Percentiles rank a stretch among this genome's conserved stretches.
Evolutionary conservation across 2,329 filamentous ascomycete genomes (phyloP).

Genomic region (Claviceps pusilla): DNA sequence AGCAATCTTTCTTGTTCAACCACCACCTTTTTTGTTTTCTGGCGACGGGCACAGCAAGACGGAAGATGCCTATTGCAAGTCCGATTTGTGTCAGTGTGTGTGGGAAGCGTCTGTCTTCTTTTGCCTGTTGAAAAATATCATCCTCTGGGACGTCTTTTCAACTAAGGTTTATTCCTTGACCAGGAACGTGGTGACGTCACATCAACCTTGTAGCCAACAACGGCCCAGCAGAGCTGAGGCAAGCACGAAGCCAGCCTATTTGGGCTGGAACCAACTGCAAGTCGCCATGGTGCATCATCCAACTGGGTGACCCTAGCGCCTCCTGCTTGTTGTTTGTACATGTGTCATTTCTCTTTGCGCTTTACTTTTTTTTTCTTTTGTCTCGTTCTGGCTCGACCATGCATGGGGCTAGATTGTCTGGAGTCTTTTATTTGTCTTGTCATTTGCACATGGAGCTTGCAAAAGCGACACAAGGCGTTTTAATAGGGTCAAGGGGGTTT

Average conservation of each 20-base stretch:
- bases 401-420: not conserved
- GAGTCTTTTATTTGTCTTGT: not conserved
- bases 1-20: not conserved
- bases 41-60: not conserved
- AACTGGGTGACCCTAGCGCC: not conserved
- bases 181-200: not conserved
- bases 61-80: not conserved
- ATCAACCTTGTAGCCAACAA: not conserved
- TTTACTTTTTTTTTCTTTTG: not conserved
- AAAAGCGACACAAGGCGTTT: conserved; percentile 3
- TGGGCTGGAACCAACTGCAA: not conserved
- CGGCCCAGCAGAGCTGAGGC: not conserved
- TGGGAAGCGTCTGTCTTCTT: too few relatives aligned
- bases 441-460: conserved; percentile 1
- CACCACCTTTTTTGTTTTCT: not conserved
- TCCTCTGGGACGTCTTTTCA: not conserved
- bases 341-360: not conserved
- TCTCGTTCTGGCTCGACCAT: not conserved
- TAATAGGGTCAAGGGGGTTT: not conserved
- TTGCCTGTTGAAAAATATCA: too few relatives aligned
- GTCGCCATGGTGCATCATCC: not conserved
- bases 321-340: not conserved
- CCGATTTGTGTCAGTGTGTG: not conserved
- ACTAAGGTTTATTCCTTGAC: not conserved
- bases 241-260: not conserved